Base-by-base conservation (phyloP, 2,329 filamentous ascomycete species). In the Pseudogymnoascus sp. region DNA sequence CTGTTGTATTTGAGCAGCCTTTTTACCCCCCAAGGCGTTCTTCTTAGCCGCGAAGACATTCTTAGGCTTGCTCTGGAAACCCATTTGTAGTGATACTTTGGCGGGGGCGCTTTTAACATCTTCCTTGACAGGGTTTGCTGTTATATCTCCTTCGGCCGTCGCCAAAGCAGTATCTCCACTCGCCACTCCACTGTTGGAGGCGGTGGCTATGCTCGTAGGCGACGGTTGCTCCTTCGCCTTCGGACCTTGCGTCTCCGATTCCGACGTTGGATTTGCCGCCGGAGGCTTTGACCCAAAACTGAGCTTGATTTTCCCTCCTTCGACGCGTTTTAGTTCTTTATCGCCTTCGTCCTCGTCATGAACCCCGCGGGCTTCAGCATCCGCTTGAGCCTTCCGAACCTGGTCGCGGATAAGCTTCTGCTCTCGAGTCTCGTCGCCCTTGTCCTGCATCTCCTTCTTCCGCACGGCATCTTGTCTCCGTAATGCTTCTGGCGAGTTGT, bases 401-500 rank as follows among this genome's bases (percentile, higher is more conserved):
- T 97, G 94, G 71, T 91, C 89, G 69, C 84, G 82, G 49, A 99
- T 87, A 78, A 92, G 80, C 71, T 84, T 85, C 75, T 93, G 88
- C 76, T 97, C 92, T 58, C 91, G 77, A 75, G 95, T 90, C 73
- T 97, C 93, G 68, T 97, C 92, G 2, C 92, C 91, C 68, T 90
- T 90, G 69, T 97, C 92, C 74, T 92, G 87, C 62, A 89, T 84
- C 74, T 97, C 92, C 74, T 91, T 93, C 72, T 88, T 86, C 67
- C 87, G 80, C 58, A 97, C 80, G 25, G 91, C 91, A 67, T 97
- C 93, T 65, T 90, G 85, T 60, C 92, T 79, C 68, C 85, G 81
- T 66, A 97, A 76, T 1, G 92, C 91, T 62, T 96, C 93, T 0
- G 92, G 91, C 36, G 88, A 92, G 69, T 93, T 91, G 71, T 99